Evolutionary conservation across 2,329 filamentous ascomycete species (phyloP).

Genomic region (Cytospora mali): DNA sequence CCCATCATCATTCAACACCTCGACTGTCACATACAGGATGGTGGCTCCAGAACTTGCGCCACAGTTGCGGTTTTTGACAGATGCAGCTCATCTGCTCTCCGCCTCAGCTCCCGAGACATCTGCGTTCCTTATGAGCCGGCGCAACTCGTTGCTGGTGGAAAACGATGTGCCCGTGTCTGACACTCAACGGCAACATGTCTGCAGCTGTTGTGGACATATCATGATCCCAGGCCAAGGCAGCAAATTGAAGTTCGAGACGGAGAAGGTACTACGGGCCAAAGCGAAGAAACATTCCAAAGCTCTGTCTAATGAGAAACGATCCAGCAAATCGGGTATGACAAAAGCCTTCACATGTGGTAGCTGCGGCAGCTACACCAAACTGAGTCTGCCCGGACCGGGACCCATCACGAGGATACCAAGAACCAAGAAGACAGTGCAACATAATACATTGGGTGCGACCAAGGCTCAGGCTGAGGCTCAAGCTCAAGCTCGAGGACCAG

Average conservation of each 20-base stretch:
- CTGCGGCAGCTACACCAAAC: constrained; percentile 48
- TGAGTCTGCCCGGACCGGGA: constrained; percentile 44
- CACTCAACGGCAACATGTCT: constrained; percentile 56
- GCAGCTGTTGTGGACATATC: constrained; percentile 63
- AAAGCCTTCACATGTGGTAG: constrained; percentile 50
- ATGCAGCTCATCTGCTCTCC: constrained; percentile 61
- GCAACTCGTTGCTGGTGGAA: constrained; percentile 52
- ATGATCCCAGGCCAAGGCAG: constrained; percentile 55
- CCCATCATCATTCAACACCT: background rate
- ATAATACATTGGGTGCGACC: constrained; percentile 11
- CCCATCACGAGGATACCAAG: constrained; percentile 31
- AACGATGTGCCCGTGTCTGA: constrained; percentile 49
- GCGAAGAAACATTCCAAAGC: constrained; percentile 19
- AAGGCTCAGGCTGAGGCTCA: constrained; percentile 35
- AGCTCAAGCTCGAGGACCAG: background rate
- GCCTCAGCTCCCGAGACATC: constrained; percentile 57
- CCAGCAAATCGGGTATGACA: constrained; percentile 32
- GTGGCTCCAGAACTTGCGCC: constrained; percentile 30
- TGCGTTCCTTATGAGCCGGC: constrained; percentile 60
- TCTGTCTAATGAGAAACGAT: constrained; percentile 2
- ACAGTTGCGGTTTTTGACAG: constrained; percentile 52
- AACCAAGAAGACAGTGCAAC: constrained; percentile 30
- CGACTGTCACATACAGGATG: constrained; percentile 6
- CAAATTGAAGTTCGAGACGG: constrained; percentile 42
- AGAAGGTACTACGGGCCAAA: constrained; percentile 53